Evolutionary conservation across 2,329 filamentous ascomycete genomes (phyloP), one percentile per base, ranked within the genome.

Genomic region (Fusarium longipes): DNA sequence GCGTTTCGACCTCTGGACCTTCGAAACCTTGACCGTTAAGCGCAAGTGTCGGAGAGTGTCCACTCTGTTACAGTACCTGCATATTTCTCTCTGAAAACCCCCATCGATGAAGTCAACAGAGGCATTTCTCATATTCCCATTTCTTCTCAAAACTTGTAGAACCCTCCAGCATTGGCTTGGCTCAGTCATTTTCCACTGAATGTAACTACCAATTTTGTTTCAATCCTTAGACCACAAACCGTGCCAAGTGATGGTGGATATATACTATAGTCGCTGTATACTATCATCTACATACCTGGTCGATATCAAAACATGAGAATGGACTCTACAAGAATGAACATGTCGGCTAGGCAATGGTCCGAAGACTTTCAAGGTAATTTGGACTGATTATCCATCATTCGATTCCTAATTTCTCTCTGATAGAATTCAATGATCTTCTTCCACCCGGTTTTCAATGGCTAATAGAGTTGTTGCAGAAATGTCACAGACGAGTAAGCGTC

Each of bases 1-100:
- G 50, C 56, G 71, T 73, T 73, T 73, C 70, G 70, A 51, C 56
- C 64, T 52, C 65, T 65, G 27, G 49, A 61, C 58, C 48, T 68
- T 57, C 62, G 68, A 70, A 68, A 70, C 67, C 54, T 29, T 56
- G 50, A 62, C 36, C 24, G 47, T 63, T 44, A 56, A 68, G 53
- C 50, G 33, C 49, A 47, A 67, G 65, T 67, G 53, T 70, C 57
- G 48, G 57, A 63, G 62, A 44, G 24, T 61, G 40, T 30, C 50
- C 43, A 56, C 55, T 29, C 27, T 65, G 65, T 44, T 50, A 68
- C 64, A 52, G 30, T 38, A 49, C 22, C 40, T 43, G n/a, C 40
- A 25, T 45, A 11, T 45, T 12, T 9, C 40, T 30, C 27, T 45
- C 9, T 17, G 42, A 33, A 43, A 45, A 32, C 38, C 22, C 43